Evolutionary conservation across 441 rosid genomes (phyloP).

Genomic region (Omphalea diandra): DNA sequence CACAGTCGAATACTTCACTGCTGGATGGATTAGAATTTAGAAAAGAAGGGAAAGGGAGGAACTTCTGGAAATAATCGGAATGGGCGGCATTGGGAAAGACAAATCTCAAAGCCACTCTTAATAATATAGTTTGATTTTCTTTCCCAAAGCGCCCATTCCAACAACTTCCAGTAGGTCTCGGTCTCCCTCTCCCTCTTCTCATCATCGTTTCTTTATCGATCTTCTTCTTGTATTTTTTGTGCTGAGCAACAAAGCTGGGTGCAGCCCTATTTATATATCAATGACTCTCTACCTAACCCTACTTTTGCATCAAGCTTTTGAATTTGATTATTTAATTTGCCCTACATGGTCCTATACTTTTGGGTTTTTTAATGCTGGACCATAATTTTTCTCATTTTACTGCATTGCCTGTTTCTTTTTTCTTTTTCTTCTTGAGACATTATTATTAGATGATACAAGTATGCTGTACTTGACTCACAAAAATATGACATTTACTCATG

Average conservation of each 20-base stretch:
- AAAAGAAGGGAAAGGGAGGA: constrained; percentile 10
- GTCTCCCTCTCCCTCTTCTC: constrained; percentile 14
- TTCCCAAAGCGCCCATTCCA: constrained; percentile 13
- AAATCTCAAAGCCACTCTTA: too few species aligned
- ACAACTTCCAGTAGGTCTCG: constrained; percentile 7
- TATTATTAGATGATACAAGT: too few species aligned
- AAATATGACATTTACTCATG: too few species aligned
- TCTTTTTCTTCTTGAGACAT: too few species aligned
- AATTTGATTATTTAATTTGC: not conserved
- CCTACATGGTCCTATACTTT: not conserved
- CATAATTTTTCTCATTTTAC: not conserved
- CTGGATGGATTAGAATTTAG: too few species aligned
- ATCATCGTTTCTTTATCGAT: not conserved
- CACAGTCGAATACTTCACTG: too few species aligned
- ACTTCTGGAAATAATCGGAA: constrained; percentile 6
- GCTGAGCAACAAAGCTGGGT: not conserved
- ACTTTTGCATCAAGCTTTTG: not conserved
- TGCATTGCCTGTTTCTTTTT: not conserved
- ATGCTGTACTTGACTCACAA: too few species aligned
- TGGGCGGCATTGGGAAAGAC: constrained; percentile 13
- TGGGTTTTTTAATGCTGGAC: not conserved
- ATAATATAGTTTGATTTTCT: too few species aligned
- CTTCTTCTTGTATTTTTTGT: not conserved
- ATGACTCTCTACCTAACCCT: not conserved
- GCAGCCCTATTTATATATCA: not conserved